Evolutionary conservation across 2,329 filamentous ascomycete species (phyloP), one percentile per base, ranked within the genome.

Genomic region (Penicillium decumbens): DNA sequence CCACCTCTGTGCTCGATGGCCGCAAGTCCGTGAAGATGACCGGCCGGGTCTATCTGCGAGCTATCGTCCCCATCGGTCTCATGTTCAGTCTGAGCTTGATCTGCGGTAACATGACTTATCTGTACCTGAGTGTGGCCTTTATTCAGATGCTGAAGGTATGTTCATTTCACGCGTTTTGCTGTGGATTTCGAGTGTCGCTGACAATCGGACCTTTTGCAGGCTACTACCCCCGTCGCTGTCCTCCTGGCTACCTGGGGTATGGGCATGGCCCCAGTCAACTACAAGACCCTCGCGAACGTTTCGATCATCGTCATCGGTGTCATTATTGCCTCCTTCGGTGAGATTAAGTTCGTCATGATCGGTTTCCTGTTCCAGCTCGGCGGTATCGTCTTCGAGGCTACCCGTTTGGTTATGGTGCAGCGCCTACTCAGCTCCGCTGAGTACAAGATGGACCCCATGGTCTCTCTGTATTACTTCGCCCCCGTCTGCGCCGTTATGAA

Each of bases 21-120:
- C 85, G 93, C 65, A 95, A 96, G 77, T 88, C 86, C 38, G 90
- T 97, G 53, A 95, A 95, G 77, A 97, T 98, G 92, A 97, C 89
- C 25, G 89, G 89, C 61, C 86, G 86, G 57, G 85, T 97, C 64
- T 97, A 97, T 72, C 77, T 97, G 53, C 85, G 90, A 61, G 90
- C 91, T 38, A 95, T 97, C 60, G 85, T 96, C 29, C 92, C 92
- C 49, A 96, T 97, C 64, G 92, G 92, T 59, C 74, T 95, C 67
- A 95, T 95, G 77, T 97, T 96, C 83, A 93, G 88, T 69, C 77
- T 96, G 77, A 93, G 87, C 74, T 80, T 97, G 77, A 96, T 97
- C 69, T 96, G 90, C 74, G 90, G 91, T 67, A 97, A 97, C 77
- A 75, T 95, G 74, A 91, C 92, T 61, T 97, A 97, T 70, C 81